phyloP scores from a whole-genome alignment of 2,329 filamentous ascomycete species.

The Exophiala xenobiotica region DNA sequence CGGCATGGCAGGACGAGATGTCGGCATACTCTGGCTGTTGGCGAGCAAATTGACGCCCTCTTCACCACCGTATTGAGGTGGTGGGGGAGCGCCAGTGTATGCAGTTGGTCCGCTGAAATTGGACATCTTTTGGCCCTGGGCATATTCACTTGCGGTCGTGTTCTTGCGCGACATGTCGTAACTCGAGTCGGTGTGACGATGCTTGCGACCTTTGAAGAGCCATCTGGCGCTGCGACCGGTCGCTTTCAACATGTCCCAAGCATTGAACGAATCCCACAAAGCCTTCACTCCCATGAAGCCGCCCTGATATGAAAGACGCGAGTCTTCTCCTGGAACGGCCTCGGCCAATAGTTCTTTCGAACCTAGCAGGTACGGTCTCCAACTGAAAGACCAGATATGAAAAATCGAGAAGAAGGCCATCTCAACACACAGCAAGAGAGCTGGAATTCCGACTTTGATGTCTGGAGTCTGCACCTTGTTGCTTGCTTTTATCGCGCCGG shows the following conservation, averaged over 20 bases:
- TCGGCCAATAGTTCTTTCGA: slow-evolving; percentile 48
- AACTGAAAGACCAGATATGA: slow-evolving; percentile 81
- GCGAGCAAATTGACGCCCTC: slow-evolving; percentile 42
- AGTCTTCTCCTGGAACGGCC: slow-evolving; percentile 43
- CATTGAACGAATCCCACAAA: slow-evolving; percentile 70
- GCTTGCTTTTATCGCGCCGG: slow-evolving; percentile 63
- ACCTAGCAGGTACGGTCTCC: slow-evolving; percentile 63
- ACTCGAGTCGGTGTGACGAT: slow-evolving; percentile 41
- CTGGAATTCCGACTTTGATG: slow-evolving; percentile 76
- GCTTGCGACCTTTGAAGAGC: slow-evolving; percentile 72
- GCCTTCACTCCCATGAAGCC: slow-evolving; percentile 66
- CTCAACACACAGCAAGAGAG: slow-evolving; percentile 74
- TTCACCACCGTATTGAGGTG: slow-evolving; percentile 28
- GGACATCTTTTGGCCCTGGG: slow-evolving; percentile 16
- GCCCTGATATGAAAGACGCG: slow-evolving; percentile 55
- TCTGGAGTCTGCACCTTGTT: slow-evolving; percentile 67
- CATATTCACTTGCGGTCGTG: slow-evolving; percentile 13
- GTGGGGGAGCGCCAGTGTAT: slow-evolving; percentile 13
- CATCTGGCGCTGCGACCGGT: slow-evolving; percentile 75
- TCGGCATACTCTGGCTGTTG: slow-evolving; percentile 40
- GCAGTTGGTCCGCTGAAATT: slow-evolving; percentile 8
- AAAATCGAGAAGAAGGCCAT: slow-evolving; percentile 79
- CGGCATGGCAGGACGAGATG: slow-evolving; percentile 13
- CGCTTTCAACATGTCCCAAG: slow-evolving; percentile 80
- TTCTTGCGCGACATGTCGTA: slow-evolving; percentile 34